Evolutionary conservation across 2,329 filamentous ascomycete species (phyloP).

Genomic region (Fusarium marasasianum): DNA sequence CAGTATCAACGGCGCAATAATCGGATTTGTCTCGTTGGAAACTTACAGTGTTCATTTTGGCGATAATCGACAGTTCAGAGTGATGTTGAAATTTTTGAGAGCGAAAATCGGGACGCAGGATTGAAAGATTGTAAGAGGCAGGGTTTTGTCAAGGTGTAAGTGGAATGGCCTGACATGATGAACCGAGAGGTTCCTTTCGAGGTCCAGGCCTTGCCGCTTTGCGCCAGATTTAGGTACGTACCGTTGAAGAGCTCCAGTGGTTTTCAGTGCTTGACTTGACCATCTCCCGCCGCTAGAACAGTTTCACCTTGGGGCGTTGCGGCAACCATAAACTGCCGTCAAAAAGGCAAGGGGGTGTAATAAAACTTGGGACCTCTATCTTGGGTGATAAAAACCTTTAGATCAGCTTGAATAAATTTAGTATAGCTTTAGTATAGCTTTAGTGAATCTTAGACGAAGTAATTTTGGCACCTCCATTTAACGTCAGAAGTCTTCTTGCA

Average conservation of each 20-base stretch:
- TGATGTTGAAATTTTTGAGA: conserved; percentile 8
- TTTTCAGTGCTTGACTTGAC: not conserved
- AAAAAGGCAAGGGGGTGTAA: not conserved
- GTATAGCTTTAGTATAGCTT: too few species aligned
- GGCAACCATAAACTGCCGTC: conserved; percentile 36
- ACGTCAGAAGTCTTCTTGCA: too few species aligned
- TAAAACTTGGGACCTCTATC: too few species aligned
- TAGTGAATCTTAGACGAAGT: too few species aligned
- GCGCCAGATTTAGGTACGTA: conserved; percentile 36
- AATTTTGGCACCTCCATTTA: too few species aligned
- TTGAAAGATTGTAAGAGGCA: conserved; percentile 32
- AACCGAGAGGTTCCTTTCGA: conserved; percentile 27
- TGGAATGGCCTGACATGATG: conserved; percentile 44
- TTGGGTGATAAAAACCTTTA: too few species aligned
- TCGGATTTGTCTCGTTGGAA: not conserved
- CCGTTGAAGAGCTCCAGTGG: not conserved
- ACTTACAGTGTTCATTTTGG: conserved; percentile 66
- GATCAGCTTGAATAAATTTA: too few species aligned
- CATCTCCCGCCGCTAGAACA: conserved; percentile 32
- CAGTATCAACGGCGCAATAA: conserved; percentile 30
- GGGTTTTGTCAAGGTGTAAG: conserved; percentile 41
- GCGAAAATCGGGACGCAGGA: conserved; percentile 25
- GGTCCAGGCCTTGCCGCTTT: conserved; percentile 37
- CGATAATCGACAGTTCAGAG: not conserved
- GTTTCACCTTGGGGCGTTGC: conserved; percentile 20